Conservation (phyloP, 768 basidiomycete genomes). For the Mycena floridula region DNA sequence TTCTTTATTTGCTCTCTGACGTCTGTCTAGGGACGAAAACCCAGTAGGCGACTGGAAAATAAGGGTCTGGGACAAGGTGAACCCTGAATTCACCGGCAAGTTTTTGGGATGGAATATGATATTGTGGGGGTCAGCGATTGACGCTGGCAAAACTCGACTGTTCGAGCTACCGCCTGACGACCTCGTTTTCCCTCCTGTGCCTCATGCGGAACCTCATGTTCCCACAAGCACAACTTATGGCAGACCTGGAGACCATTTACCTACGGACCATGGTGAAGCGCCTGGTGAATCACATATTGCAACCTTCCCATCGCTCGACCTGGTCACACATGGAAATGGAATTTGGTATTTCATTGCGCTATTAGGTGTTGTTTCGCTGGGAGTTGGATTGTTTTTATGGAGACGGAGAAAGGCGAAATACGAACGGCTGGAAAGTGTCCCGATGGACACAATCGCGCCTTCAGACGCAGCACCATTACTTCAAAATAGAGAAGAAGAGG, state of each 20-base stretch:
- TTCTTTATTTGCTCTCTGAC: slow-evolving; percentile 12
- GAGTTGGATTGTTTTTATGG: too few species aligned
- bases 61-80: slow-evolving; percentile 72
- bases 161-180: slow-evolving; percentile 58
- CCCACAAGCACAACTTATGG: not conserved
- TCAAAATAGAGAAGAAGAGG: too few species aligned
- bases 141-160: slow-evolving; percentile 55
- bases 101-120: slow-evolving; percentile 92
- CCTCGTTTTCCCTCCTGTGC: slow-evolving; percentile 38
- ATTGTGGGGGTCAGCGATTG: slow-evolving; percentile 88
- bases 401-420: too few species aligned
- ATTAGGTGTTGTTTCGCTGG: too few species aligned
- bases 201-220: slow-evolving; percentile 1
- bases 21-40: slow-evolving; percentile 73
- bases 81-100: slow-evolving; percentile 43
- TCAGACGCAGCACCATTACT: too few species aligned
- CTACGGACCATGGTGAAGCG: not conserved
- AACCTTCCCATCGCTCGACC: too few species aligned
- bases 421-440: too few species aligned
- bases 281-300: too few species aligned
- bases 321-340: too few species aligned
- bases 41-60: slow-evolving; percentile 90
- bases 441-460: too few species aligned
- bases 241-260: not conserved
- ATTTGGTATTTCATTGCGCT: too few species aligned